Base-by-base conservation (phyloP, 352 stramenopile species). In the Pythium apleroticum region DNA sequence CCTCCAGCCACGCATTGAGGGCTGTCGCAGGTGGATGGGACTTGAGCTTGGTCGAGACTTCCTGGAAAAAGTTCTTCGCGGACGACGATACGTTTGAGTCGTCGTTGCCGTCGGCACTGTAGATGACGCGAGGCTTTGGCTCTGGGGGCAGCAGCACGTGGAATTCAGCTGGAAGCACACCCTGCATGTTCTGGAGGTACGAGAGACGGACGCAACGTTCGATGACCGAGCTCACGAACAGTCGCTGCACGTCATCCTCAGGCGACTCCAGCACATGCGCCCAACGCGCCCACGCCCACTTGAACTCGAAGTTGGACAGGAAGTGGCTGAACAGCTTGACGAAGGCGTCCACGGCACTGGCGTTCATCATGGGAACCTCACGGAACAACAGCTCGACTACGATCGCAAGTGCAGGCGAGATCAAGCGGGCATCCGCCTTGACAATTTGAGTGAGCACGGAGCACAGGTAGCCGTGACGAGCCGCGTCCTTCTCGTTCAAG, bases 301-400 rank as follows among this genome's bases (percentile, higher is more conserved):
- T 96, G 65, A 81, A 96, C 61, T 96, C 87, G 49, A 93, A 96
- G 48, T 96, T 96, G 3, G 85, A 91, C 35, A 96, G 43, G 57
- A 96, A 96, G 60, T 93, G 85, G 57, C 83, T 92, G 59, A 96
- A 90, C 25, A 93, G 60, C 50, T 85, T 72, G 37, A 92, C 85
- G n/a, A 96, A 91, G 4, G 78, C 75, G 37, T 90, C 77, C 7
- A 81, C 60, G 0, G 73, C 73, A 25, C 70, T 68, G 7, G 85
- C 81, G 37, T 73, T 81, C 85, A 96, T 93, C 22, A 76, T 75
- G 10, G 85, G 79, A 3, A 96, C 71, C 65, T 93, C 81, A 52
- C 87, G 85, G 66, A 94, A 96, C n/a, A 94, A 59, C 15, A 96
- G 63, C 60, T 96, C 87, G 9, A 96, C 77, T 19, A 94, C 74